Base-by-base conservation (phyloP, 208 protist genomes). In the Trypanosoma congolense region DNA sequence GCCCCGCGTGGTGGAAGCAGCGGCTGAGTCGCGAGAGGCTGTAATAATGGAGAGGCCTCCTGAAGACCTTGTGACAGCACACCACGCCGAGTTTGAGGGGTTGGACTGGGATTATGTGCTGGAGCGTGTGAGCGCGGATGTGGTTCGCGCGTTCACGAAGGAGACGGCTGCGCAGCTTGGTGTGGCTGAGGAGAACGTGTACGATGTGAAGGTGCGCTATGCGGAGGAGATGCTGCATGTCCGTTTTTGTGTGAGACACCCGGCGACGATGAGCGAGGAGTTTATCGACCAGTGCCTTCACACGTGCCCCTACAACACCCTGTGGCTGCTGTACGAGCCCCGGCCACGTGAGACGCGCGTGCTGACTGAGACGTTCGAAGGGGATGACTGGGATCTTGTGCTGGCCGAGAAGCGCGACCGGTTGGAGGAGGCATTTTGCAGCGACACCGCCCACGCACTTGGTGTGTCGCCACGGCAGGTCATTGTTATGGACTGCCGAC, bases 1-100 rank as follows among this genome's bases (percentile, higher is more conserved):
- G n/a, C n/a, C n/a, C n/a, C n/a, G n/a, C n/a, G n/a, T n/a, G n/a
- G n/a, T n/a, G n/a, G n/a, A n/a, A n/a, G n/a, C n/a, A n/a, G n/a
- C n/a, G n/a, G n/a, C 33, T 12, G 33, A 6, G 6, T 6, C 33
- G 12, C 33, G 33, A 16, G 33, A 6, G 33, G 33, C 33, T 38
- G 12, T 38, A 12, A 38, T 38, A 12, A 38, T 16, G 33, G 33
- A 38, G 6, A 16, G 9, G 12, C 12, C 33, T 38, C 12, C 33
- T 38, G 33, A 67, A n/a, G 60, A 35, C 9, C 43, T 81, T 18
- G 47, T 50, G 40, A 80, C 78, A 25, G 56, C 49, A 56, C 73
- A 79, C 71, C 40, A 61, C 30, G 38, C 81, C 30, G 54, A 56
- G 53, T 84, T 84, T 50, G 73, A 80, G 3, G 66, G 65, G 3